These are phyloP conservation scores for Candida neerlandica DNA, from an alignment of 1,139 yeast genomes.

Conservation along the genomic window DNA sequence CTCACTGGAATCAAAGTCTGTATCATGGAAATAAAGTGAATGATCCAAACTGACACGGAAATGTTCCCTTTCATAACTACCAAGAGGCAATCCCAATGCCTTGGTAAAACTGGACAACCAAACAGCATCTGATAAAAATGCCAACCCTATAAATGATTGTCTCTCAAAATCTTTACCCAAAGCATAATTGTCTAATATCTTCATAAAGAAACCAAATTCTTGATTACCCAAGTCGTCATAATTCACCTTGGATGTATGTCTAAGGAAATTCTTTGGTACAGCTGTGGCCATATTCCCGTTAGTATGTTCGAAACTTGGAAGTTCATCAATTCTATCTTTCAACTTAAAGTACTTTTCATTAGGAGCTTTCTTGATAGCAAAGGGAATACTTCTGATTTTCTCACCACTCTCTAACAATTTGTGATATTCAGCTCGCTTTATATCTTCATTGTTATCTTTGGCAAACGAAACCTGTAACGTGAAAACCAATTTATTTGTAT, in stretches of 20 bases:
- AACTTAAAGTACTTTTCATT: conserved; percentile 35
- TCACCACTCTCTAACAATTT: conserved; percentile 12
- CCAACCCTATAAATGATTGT: conserved; percentile 16
- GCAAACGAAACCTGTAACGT: conserved; percentile 40
- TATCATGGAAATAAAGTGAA: conserved; percentile 64
- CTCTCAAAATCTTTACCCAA: conserved; percentile 28
- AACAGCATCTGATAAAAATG: conserved; percentile 24
- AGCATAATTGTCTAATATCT: conserved; percentile 31
- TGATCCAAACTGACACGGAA: conserved; percentile 59
- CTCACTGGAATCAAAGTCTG: conserved; percentile 50
- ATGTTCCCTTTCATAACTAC: conserved; percentile 21
- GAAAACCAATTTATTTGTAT: conserved; percentile 33
- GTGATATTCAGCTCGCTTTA: conserved; percentile 17
- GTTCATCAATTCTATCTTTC: conserved; percentile 29
- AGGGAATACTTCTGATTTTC: conserved; percentile 26
- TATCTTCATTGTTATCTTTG: conserved; percentile 26
- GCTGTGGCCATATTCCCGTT: conserved; percentile 35
- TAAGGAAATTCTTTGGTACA: conserved; percentile 33
- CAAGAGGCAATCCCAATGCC: conserved; percentile 31
- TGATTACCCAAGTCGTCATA: conserved; percentile 27
- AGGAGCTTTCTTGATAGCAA: conserved; percentile 34
- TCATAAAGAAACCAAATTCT: conserved; percentile 37
- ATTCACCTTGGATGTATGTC: conserved; percentile 21
- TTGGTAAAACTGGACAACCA: conserved; percentile 27
- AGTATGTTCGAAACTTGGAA: conserved; percentile 31